Evolutionary conservation across 1,284 basidiomycete genomes (phyloP), one percentile per base, ranked within the genome.

Genomic region (Macrocystidia cucumis): DNA sequence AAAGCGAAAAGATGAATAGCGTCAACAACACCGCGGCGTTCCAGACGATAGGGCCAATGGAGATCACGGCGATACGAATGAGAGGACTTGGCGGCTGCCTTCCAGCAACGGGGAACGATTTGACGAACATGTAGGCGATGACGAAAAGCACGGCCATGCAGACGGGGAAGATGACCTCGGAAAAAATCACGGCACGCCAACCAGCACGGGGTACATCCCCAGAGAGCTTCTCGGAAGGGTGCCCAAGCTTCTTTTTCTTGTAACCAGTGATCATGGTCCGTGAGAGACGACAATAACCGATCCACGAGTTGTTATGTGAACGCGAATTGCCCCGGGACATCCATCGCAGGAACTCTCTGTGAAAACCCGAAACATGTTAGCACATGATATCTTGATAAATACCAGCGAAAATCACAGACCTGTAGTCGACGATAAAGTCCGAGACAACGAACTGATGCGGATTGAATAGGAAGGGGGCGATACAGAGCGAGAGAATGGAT

Each of bases 291-390:
- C 92, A 97, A 62, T 96, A 97, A 0, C 92, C 92, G 45, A 96
- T 93, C 92, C 92, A 97, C 3, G 91, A 95, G 61, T 95, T 97
- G 53, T 78, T 87, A 62, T 96, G 92, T n/a, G 90, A 89, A 14
- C 90, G 74, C 34, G 91, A 95, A 63, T 97, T 97, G 40, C 92
- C 92, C 44, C 92, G 79, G 34, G 83, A 92, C 91, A 97, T 96
- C 92, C 92, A 97, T 46, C 92, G 76, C 47, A 97, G 64, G 68
- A 92, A 96, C 64, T 97, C 92, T 51, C 83, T 85, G 21, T 17
- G 8, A 43, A 16, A 49, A 9, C 3, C 9, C 46, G 50, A 30
- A 48, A 44, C 21, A 32, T 17, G 29, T 24, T 13, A 22, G 20
- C 12, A 3, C 27, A 12, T 16, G 9, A 2, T 31, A 28, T n/a